Evolutionary conservation across 495 filamentous ascomycete species (phyloP), one percentile per base, ranked within the genome.

Genomic region (Lophiotrema nucula): DNA sequence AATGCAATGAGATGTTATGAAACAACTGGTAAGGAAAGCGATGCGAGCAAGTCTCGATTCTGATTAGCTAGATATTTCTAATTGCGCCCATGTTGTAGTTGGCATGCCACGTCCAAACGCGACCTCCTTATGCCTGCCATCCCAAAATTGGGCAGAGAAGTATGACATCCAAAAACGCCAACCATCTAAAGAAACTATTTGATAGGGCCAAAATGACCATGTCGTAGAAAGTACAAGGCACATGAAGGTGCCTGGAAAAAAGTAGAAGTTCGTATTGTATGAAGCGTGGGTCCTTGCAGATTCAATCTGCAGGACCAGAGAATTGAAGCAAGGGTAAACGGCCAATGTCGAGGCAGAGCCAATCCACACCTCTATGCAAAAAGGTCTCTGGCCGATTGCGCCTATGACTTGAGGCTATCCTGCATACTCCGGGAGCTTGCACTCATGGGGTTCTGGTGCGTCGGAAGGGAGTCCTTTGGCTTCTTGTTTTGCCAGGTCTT

Each of bases 351-450:
- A 11, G 47, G 31, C 10, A 18, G 8, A 25, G 31, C 16, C 57
- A 54, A 13, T 23, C 21, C 21, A 18, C 35, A 31, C 43, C 43
- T 55, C 22, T 28, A 60, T 56, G 53, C 41, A 56, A 47, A 13
- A 48, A 2, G 35, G 5, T 22, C 27, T 25, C 2, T 19, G 12
- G 2, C 10, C 24, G 25, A 39, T n/a, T 23, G 24, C 21, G 15
- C 10, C 24, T 58, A 61, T 42, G 51, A 53, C 62, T 83, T 83
- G 60, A 88, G 76, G n/a, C 81, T 88, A 71, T 97, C 92, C 64
- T 89, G 81, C 81, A 88, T 92, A 75, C 92, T 96, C 72, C 90
- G 87, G 59, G 86, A 88, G 77, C 91, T 96, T 22, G 92, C 90
- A 71, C 90, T 96, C 76, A 93, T 88, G 1, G 83, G 83, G 15